Base-by-base conservation (phyloP, 257 asterid genomes). In the Lycium barbarum region DNA sequence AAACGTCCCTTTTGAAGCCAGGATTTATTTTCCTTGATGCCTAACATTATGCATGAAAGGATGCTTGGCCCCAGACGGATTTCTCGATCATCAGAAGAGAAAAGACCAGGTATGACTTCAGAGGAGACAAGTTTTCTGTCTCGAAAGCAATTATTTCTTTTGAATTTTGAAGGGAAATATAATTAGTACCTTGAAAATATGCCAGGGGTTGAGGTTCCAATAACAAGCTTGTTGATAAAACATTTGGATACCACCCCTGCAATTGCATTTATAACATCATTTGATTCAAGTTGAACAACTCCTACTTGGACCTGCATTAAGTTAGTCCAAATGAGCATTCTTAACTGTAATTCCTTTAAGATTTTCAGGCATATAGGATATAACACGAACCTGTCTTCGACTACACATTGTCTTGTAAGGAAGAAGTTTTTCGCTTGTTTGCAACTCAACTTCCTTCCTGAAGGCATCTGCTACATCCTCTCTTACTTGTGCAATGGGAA, bases 401-500 rank as follows among this genome's bases (percentile, higher is more conserved):
- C 38, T 54, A 86, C 93, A 94, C 93, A 96, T 89, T 81, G 62
- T 90, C 88, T 89, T 89, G 93, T 87, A 94, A 14, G 95, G 98
- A 57, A 90, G 93, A 89, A 96, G 94, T 87, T 92, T 94, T 82
- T 96, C 92, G 10, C 74, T 82, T 54, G 86, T 88, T 89, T 93
- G 92, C 91, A 96, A 90, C 84, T 92, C 98, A 53, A 92, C 84
- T 80, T 96, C 98, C 89, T 90, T 90, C 74, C 86, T 88, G 85
- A 62, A 94, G n/a, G 99, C 97, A 82, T 88, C 89, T 18, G 91
- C 98, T 5, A 93, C 90, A 38, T 96, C 98, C 7, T 92, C 96
- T 73, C 96, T 91, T 45, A 93, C 98, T 93, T 93, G 92, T 53
- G 98, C 87, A 81, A 94, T 88, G 10, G 93, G 95, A 81, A 96